A percentile compares a stretch with the other conserved stretches of the same genome.
Conservation (phyloP, 768 basidiomycete genomes). For the Chalciporus pseudorubinellus region DNA sequence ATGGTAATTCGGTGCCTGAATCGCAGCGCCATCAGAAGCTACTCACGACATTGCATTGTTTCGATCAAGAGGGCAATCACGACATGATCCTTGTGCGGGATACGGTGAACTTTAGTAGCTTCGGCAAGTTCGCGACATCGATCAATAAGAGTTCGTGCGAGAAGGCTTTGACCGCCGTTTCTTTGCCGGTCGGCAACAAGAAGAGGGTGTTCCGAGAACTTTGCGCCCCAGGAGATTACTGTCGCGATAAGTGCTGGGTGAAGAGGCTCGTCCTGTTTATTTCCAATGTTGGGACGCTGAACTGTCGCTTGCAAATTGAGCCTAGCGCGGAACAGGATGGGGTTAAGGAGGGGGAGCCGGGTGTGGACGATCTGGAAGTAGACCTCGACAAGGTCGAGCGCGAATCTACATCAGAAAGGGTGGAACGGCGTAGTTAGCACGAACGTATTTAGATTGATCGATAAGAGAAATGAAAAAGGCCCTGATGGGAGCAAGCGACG, state of each 20-base stretch:
- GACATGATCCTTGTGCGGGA: conserved; percentile 76
- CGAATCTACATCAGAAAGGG: conserved; percentile 56
- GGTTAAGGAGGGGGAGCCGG: conserved; percentile 84
- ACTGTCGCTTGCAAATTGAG: conserved; percentile 44
- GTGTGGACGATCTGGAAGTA: conserved; percentile 93
- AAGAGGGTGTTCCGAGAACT: conserved; percentile 89
- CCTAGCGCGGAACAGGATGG: conserved; percentile 72
- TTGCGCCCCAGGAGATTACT: conserved; percentile 88
- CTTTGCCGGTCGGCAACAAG: conserved; percentile 75
- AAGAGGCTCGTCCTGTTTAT: conserved; percentile 42
- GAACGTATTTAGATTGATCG: conserved; percentile 13
- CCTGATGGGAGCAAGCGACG: conserved; percentile 13
- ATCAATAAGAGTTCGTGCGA: conserved; percentile 76
- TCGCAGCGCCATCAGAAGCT: background rate
- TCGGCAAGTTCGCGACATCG: conserved; percentile 86
- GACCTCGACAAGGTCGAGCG: conserved; percentile 90
- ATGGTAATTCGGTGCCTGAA: conserved; percentile 4
- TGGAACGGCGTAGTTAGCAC: conserved; percentile 12
- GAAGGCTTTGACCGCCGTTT: conserved; percentile 66
- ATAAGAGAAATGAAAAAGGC: conserved; percentile 30
- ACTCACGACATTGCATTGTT: conserved; percentile 84
- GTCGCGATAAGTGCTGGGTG: conserved; percentile 81
- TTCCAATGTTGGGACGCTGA: conserved; percentile 21
- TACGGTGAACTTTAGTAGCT: conserved; percentile 79
- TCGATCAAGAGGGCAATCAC: conserved; percentile 82